Base-by-base conservation (phyloP, 2,329 filamentous ascomycete genomes). In the Xylogone sp. region DNA sequence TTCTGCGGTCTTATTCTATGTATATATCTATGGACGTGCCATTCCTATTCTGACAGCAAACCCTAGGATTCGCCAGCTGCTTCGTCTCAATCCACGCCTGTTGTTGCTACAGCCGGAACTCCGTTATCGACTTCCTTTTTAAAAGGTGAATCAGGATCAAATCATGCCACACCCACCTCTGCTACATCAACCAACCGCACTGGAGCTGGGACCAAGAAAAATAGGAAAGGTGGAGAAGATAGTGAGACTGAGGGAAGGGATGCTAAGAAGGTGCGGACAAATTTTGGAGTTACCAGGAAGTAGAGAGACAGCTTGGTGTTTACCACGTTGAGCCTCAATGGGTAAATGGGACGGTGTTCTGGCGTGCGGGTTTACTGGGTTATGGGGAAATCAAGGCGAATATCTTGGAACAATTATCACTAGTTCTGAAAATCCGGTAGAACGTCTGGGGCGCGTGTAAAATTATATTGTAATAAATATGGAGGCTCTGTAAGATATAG, bases 81-180 rank as follows among this genome's bases (percentile, higher is more conserved):
- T 4, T 64, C 64, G 9, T 59, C 60, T 9, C 53, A 59, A 46
- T 61, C 56, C 1, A 67, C 65, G 2, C 64, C 65, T 2, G 51
- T 61, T 16, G 58, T 59, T 2, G 74, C 74, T 3, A 73, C 73
- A 56, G 77, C 76, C 2, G 78, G 78, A 0, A 83, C 80, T 5
- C 81, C 82, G 0, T 58, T 79, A 8, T 79, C 79, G 3, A 77
- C 77, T 0, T 73, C 75, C 2, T 82, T 83, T 52, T 73, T 74
- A 31, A 75, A 78, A 48, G 65, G 55, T 4, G 68, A 62, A 60
- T 68, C 57, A 45, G 71, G 71, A 2, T 78, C 78, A 18, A 75
- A 75, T 57, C 74, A 81, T 55, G 70, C 77, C 10, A 85, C 82
- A 21, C 79, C 81, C 1, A 80, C 76, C 7, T 79, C 79, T 31